phyloP scores from a whole-genome alignment of 2,329 filamentous ascomycete species.

The Mycosphaerella sp. region DNA sequence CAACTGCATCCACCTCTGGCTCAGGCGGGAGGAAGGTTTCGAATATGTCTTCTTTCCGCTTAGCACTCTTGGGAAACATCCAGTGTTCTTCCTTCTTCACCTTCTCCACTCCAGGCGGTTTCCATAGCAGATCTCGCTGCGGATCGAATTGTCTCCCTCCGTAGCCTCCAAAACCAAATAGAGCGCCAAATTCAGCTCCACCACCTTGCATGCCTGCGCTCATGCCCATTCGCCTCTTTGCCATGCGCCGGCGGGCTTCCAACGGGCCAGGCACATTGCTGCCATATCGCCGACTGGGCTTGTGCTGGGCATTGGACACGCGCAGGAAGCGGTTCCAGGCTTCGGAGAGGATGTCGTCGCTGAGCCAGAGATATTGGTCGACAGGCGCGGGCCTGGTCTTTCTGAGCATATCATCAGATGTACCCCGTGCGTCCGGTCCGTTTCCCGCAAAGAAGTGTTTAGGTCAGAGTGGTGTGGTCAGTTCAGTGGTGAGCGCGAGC shows the following conservation, averaged over 20 bases:
- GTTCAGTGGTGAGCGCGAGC: too few relatives aligned
- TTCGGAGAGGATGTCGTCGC: slow-evolving; percentile 49
- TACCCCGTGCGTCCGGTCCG: background rate
- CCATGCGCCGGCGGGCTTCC: slow-evolving; percentile 52
- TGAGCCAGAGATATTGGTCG: slow-evolving; percentile 51
- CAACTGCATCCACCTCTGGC: slow-evolving; percentile 9
- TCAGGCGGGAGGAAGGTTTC: slow-evolving; percentile 13
- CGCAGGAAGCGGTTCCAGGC: slow-evolving; percentile 49
- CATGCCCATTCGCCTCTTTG: slow-evolving; percentile 50
- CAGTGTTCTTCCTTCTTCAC: slow-evolving; percentile 13
- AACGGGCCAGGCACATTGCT: slow-evolving; percentile 57
- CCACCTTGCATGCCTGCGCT: slow-evolving; percentile 12
- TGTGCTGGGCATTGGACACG: slow-evolving; percentile 22
- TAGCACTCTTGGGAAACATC: slow-evolving; percentile 13
- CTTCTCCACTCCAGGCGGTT: slow-evolving; percentile 19
- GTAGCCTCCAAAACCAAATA: slow-evolving; percentile 25
- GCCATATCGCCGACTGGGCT: slow-evolving; percentile 44
- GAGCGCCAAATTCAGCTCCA: slow-evolving; percentile 26
- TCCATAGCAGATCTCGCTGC: slow-evolving; percentile 25
- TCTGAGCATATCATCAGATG: slow-evolving; percentile 25
- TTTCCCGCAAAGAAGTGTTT: too few relatives aligned
- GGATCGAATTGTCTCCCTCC: slow-evolving; percentile 15
- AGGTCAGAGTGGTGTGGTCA: background rate
- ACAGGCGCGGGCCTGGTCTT: slow-evolving; percentile 15
- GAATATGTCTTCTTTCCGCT: slow-evolving; percentile 10